phyloP scores from a whole-genome alignment of 2,329 filamentous ascomycete species.

The Colletotrichum sp. region DNA sequence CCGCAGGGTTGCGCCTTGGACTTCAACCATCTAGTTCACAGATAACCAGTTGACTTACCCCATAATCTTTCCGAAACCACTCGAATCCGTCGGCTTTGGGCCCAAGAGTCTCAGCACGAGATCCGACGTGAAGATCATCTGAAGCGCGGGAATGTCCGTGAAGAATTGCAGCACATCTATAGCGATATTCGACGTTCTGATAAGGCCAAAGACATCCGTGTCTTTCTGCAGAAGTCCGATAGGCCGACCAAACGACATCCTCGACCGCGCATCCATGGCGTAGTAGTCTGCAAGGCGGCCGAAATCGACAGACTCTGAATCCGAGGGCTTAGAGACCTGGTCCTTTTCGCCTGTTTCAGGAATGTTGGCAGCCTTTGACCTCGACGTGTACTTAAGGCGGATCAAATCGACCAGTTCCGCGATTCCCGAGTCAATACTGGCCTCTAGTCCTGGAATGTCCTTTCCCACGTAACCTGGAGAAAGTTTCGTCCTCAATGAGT shows the following conservation, averaged over 20 bases:
- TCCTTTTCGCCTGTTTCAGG: neutral
- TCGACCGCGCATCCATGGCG: constrained; percentile 14
- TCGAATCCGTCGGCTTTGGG: neutral
- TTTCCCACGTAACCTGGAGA: constrained; percentile 21
- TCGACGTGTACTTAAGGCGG: neutral
- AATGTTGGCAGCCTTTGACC: neutral
- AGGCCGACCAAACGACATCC: neutral
- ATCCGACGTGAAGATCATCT: neutral
- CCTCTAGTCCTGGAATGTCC: constrained; percentile 20
- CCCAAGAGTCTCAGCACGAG: neutral
- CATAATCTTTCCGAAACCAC: constrained; percentile 12
- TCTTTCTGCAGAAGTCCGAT: neutral
- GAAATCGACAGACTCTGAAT: constrained; percentile 15
- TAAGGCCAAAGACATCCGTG: neutral
- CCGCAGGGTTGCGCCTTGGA: neutral
- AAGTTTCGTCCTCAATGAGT: constrained; percentile 15
- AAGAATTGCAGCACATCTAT: constrained; percentile 10
- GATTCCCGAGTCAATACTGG: constrained; percentile 15
- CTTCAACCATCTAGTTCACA: neutral
- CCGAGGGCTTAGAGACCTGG: neutral
- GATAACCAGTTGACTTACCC: neutral
- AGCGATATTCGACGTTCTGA: neutral
- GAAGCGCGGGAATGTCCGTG: constrained; percentile 4
- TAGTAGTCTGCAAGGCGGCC: constrained; percentile 20
- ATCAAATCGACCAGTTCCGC: constrained; percentile 13